Percentiles rank a stretch among this genome's conserved stretches.
Evolutionary conservation across 371 early-diverging fungal genomes (phyloP).

Genomic region (Syncephalis fuscata): DNA sequence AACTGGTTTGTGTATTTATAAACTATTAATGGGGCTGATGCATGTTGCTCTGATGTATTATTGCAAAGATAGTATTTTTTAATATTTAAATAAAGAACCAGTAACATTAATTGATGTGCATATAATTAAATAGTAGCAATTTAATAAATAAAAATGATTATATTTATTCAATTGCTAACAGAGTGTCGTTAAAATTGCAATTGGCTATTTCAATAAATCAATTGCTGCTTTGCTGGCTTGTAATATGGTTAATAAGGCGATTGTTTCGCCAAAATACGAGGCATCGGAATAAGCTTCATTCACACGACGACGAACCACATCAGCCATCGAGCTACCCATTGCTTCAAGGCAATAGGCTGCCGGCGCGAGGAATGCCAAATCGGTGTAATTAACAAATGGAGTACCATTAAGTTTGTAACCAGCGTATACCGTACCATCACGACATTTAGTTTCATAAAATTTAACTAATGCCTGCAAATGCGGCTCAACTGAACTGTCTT

Average conservation of each 20-base stretch:
- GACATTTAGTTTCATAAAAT: conserved; percentile 22
- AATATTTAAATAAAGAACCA: too few species aligned
- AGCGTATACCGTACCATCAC: conserved; percentile 24
- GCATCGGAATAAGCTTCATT: conserved; percentile 22
- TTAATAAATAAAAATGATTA: too few species aligned
- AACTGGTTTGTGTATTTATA: too few species aligned
- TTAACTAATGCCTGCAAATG: conserved; percentile 26
- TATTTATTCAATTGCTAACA: too few species aligned
- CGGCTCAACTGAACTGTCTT: conserved; percentile 28
- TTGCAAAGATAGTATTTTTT: too few species aligned
- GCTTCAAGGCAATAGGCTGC: conserved; percentile 35
- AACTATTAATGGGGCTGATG: too few species aligned
- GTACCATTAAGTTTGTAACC: conserved; percentile 36
- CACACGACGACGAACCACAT: conserved; percentile 23
- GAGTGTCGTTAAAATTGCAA: too few species aligned
- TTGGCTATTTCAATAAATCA: too few species aligned
- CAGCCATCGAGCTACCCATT: conserved; percentile 22
- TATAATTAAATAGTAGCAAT: too few species aligned
- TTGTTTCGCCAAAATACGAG: conserved; percentile 45
- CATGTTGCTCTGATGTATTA: too few species aligned
- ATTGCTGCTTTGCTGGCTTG: conserved; percentile 11
- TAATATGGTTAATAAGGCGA: conserved; percentile 32
- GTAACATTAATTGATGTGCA: too few species aligned
- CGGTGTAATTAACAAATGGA: conserved; percentile 22
- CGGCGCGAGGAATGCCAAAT: conserved; percentile 43